Base-by-base conservation (phyloP, 2,329 filamentous ascomycete species). In the Fulvia fulva region DNA sequence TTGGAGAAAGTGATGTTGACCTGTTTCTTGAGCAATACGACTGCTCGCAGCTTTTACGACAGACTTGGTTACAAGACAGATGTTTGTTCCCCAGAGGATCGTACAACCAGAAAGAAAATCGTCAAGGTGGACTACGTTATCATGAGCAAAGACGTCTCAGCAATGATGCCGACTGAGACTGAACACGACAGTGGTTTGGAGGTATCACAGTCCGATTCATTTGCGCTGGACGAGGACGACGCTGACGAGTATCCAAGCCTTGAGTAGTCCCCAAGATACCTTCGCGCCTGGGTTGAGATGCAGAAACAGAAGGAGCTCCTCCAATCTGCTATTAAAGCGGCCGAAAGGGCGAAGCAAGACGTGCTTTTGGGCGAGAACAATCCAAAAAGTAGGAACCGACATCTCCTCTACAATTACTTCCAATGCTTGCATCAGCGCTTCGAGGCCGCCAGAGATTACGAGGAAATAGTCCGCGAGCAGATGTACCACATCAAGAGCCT, bases 1-100 rank as follows among this genome's bases (percentile, higher is more conserved):
- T 77, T 88, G 34, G 73, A 77, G n/a, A 90, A 90, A 73, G 77
- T 84, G 52, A 91, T 91, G 88, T 75, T 91, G 67, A 90, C 87
- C 1, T 88, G 87, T 67, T 91, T 90, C 68, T 72, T 80, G 53
- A 78, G 78, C 60, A 91, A 91, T 68, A 63, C 73, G 30, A 72
- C 73, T 2, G 88, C 81, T 0, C 73, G 81, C 43, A 68, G 64
- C 2, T 87, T 90, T 65, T 91, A 91, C 72, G 71, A 77, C 49
- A 81, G 77, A 60, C 70, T 84, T 12, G 87, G 87, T 3, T 86
- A 80, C 64, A 65, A 46, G 11, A 74, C 78, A 58, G 83, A 86
- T 67, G 78, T 78, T 53, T 78, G 73, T 60, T 83, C 80, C 16
- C 83, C 83, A 1, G 69, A 66, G 21, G 77, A 81, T 53, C 77